Conservation (phyloP, 2,329 filamentous ascomycete genomes). For the Fusarium sp. region DNA sequence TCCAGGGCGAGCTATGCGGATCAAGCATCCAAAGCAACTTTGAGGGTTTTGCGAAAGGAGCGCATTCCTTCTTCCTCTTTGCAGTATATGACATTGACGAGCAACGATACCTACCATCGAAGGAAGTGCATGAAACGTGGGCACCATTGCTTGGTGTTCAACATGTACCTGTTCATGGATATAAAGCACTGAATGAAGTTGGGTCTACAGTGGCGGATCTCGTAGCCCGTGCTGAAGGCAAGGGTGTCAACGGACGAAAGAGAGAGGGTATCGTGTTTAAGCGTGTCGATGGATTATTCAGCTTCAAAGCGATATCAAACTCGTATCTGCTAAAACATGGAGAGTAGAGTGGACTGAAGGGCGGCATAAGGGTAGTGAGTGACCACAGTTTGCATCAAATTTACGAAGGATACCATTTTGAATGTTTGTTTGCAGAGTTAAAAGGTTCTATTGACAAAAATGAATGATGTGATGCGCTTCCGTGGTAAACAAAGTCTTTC, state of each 20-base stretch:
- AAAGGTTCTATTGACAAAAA: slow-evolving; percentile 49
- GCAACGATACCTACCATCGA: slow-evolving; percentile 46
- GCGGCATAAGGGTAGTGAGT: background rate
- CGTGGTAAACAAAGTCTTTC: slow-evolving; percentile 46
- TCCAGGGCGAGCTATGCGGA: slow-evolving; percentile 45
- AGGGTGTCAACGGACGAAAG: slow-evolving; percentile 39
- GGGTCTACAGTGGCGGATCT: slow-evolving; percentile 32
- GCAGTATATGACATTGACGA: slow-evolving; percentile 50
- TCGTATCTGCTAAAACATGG: slow-evolving; percentile 46
- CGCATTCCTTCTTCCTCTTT: slow-evolving; percentile 52
- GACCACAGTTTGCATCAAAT: slow-evolving; percentile 27
- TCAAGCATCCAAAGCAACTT: slow-evolving; percentile 42
- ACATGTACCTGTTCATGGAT: slow-evolving; percentile 50
- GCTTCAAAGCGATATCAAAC: slow-evolving; percentile 46
- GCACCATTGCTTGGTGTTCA: slow-evolving; percentile 44
- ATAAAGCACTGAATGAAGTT: slow-evolving; percentile 26
- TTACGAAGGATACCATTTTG: slow-evolving; percentile 44
- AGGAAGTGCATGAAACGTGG: slow-evolving; percentile 45
- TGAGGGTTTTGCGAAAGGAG: slow-evolving; percentile 35
- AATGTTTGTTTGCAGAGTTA: slow-evolving; percentile 44
- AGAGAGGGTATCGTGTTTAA: slow-evolving; percentile 46
- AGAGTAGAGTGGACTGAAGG: slow-evolving; percentile 20
- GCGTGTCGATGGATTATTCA: slow-evolving; percentile 35
- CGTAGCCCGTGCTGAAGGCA: slow-evolving; percentile 37
- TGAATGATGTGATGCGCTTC: slow-evolving; percentile 46